Conservation (phyloP, 345 rosid species). For the Carallia pectinifolia region DNA sequence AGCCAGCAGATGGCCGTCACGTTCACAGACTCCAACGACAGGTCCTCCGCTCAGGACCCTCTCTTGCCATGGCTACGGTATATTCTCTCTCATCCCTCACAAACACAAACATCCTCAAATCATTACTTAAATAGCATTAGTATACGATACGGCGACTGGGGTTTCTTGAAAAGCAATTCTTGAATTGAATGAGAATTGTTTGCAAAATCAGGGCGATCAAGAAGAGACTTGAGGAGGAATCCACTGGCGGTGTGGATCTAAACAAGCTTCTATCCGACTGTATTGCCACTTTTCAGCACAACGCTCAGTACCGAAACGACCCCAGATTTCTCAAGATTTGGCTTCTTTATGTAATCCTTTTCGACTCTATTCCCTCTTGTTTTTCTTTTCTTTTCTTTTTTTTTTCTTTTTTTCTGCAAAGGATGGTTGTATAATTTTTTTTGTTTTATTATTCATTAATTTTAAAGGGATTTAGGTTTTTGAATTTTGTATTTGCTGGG, state of each 20-base stretch:
- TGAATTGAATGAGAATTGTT: not conserved
- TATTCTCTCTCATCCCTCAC: not conserved
- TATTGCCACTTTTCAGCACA: conserved; percentile 53
- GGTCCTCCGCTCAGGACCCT: conserved; percentile 35
- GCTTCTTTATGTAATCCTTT: conserved; percentile 64
- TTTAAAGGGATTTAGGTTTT: not conserved
- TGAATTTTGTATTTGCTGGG: conserved; percentile 9
- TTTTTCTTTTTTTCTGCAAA: no score
- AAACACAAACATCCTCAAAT: not conserved
- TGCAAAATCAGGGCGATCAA: conserved; percentile 49
- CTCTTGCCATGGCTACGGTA: conserved; percentile 66
- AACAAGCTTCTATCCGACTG: conserved; percentile 50
- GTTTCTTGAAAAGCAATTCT: not conserved
- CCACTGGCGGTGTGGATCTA: conserved; percentile 30
- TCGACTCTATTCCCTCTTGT: not conserved
- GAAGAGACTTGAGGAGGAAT: conserved; percentile 34
- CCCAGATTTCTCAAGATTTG: conserved; percentile 91
- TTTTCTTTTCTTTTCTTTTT: not conserved
- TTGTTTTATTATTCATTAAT: not conserved
- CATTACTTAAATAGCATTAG: not conserved
- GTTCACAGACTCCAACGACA: conserved; percentile 16
- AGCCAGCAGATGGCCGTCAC: conserved; percentile 24
- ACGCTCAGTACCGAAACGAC: conserved; percentile 61
- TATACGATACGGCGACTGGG: no score
- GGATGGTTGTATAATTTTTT: not conserved